Evolutionary conservation across 208 protist genomes (phyloP).

Genomic region (Trypanosomatidae sp.): DNA sequence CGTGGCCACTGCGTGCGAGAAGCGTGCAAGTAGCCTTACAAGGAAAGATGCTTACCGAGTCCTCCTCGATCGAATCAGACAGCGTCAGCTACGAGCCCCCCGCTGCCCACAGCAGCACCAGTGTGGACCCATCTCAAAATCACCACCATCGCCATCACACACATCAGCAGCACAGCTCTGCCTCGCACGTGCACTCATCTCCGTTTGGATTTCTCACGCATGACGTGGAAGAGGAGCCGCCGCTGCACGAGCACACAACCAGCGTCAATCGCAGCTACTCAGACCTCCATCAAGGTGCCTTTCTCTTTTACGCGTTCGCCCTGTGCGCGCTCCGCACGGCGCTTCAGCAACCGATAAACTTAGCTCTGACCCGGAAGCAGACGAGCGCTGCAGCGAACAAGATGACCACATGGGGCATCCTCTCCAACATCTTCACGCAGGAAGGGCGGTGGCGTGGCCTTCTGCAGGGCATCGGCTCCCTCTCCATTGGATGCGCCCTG

Average conservation of each 20-base stretch:
- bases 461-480: conserved; percentile 50
- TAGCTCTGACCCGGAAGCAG: conserved; percentile 81
- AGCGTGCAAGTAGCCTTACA: too few species aligned
- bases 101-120: neutral
- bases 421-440: conserved; percentile 36
- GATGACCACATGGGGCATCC: conserved; percentile 36
- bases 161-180: neutral
- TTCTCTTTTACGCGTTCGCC: conserved; percentile 54
- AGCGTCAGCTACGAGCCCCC: neutral
- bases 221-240: conserved; percentile 20
- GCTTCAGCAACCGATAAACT: conserved; percentile 79
- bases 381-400: conserved; percentile 36
- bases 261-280: conserved; percentile 80
- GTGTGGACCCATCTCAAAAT: neutral
- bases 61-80: conserved; percentile 7
- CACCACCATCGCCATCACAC: neutral
- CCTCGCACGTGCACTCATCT: neutral
- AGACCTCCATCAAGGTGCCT: conserved; percentile 53
- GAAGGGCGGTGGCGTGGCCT: conserved; percentile 67
- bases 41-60: conserved; percentile 16
- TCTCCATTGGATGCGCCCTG: conserved; percentile 68
- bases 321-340: conserved; percentile 75
- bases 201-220: conserved; percentile 23
- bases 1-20: neutral
- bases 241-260: conserved; percentile 63